A percentile compares a stretch with the other conserved stretches of the same genome.
Evolutionary conservation across 2,329 filamentous ascomycete genomes (phyloP).

Genomic region (Aspergillus caelatus): DNA sequence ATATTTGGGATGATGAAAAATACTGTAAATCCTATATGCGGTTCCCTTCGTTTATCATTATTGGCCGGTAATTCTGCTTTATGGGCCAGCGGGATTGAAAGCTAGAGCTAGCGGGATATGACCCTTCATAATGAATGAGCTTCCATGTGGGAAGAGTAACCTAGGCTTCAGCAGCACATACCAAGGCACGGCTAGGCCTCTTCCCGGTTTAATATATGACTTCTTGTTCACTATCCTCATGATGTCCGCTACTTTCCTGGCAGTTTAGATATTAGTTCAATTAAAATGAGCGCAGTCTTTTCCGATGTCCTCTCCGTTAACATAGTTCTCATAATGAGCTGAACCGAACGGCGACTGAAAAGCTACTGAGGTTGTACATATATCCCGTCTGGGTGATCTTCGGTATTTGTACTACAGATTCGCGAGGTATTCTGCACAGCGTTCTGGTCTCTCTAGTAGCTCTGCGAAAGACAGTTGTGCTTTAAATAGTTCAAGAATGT

Average conservation of each 20-base stretch:
- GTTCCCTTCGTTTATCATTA: constrained; percentile 1
- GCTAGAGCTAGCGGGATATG: background rate
- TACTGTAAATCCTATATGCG: constrained; percentile 9
- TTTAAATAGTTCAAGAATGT: background rate
- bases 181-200: background rate
- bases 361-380: background rate
- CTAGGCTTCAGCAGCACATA: background rate
- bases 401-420: too few relatives aligned
- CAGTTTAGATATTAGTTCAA: background rate
- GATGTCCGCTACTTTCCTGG: background rate
- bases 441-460: background rate
- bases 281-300: background rate
- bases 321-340: background rate
- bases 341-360: background rate
- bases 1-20: constrained; percentile 6
- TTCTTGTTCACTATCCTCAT: background rate
- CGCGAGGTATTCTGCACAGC: too few relatives aligned
- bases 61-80: constrained; percentile 6
- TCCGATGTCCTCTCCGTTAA: background rate
- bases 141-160: background rate
- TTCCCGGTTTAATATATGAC: background rate
- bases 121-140: constrained; percentile 9
- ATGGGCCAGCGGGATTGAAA: background rate
- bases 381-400: too few relatives aligned
- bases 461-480: background rate